Base-by-base conservation (phyloP, 1,284 basidiomycete genomes). In the Apiotrichum veenhuisii region DNA sequence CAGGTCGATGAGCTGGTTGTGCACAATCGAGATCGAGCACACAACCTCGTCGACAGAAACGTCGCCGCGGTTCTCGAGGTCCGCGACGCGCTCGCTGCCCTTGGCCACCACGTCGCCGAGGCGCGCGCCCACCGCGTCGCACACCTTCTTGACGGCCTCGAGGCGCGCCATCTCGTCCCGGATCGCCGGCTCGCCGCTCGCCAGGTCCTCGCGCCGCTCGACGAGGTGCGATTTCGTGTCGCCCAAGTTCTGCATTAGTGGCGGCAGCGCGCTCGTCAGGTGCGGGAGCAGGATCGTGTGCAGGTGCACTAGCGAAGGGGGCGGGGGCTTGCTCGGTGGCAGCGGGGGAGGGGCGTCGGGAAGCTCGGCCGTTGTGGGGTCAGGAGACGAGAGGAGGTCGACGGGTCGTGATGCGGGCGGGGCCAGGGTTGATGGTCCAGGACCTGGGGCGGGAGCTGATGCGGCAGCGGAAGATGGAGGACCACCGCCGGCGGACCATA, bases 131-230 rank as follows among this genome's bases (percentile, higher is more conserved):
- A 93, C 92, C 45, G 81, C 84, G 58, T 80, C 81, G 77, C 96
- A 98, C 11, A 98, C 93, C 66, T 90, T 89, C 57, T 87, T 82
- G n/a, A 98, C 96, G 23, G 93, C 94, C 74, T 89, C 87, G 26
- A 99, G 80, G n/a, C 96, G 83, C 5, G 86, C 88, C 85, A 91
- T 92, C 79, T 99, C 96, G 77, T 99, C 96, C 48, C 85, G 82
- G 59, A 99, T 89, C 5, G 94, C 94, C 18, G 92, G 92, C 70
- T 88, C 87, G 3, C 94, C 96, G 47, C 87, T 83, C 46, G 89
- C 83, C 58, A 98, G 83, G 78, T 97, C 93, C 44, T 83, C 77
- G 65, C 89, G 86, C 58, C 94, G 84, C 41, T 88, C 84, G 46
- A 85, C 83, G 47, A 97, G 81, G 38, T 89, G 86, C 64, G 87